Conservation (phyloP, 352 stramenopile genomes). For the Phytopythium delawarense region DNA sequence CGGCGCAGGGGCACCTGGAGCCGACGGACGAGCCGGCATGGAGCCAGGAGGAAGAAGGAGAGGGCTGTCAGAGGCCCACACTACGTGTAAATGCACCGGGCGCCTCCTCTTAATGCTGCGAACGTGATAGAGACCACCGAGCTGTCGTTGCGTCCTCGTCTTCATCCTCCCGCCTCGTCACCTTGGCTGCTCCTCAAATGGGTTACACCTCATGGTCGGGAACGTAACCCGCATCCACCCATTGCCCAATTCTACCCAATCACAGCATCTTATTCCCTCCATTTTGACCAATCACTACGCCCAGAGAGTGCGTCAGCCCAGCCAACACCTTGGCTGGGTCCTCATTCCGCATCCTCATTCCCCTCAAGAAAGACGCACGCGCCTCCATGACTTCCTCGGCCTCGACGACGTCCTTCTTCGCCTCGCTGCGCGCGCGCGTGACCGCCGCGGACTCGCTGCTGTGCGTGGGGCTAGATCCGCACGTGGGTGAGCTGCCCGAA, state of each 20-base stretch:
- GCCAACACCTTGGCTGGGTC: background rate
- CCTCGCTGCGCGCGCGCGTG: conserved; percentile 80
- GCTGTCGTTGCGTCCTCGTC: no score
- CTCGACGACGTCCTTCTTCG: conserved; percentile 68
- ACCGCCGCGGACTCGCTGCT: conserved; percentile 93
- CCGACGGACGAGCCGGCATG: no score
- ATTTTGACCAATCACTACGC: background rate
- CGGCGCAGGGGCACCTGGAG: no score
- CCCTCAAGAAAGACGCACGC: background rate
- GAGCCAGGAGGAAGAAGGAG: no score
- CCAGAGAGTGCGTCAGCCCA: background rate
- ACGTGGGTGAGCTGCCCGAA: conserved; percentile 77
- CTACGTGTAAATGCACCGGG: no score
- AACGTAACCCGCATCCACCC: background rate
- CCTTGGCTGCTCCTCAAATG: no score
- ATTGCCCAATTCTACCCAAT: conserved; percentile 3
- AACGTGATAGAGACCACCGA: no score
- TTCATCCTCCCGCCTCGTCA: no score
- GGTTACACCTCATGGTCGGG: no score
- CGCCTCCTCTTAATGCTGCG: no score
- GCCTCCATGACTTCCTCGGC: background rate
- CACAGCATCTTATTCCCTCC: background rate
- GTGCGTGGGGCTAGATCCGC: conserved; percentile 98
- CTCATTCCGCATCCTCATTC: background rate
- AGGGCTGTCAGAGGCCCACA: no score